Evolutionary conservation across 1,139 yeast species (phyloP).

Genomic region (Yamadazyma membranifaciens): DNA sequence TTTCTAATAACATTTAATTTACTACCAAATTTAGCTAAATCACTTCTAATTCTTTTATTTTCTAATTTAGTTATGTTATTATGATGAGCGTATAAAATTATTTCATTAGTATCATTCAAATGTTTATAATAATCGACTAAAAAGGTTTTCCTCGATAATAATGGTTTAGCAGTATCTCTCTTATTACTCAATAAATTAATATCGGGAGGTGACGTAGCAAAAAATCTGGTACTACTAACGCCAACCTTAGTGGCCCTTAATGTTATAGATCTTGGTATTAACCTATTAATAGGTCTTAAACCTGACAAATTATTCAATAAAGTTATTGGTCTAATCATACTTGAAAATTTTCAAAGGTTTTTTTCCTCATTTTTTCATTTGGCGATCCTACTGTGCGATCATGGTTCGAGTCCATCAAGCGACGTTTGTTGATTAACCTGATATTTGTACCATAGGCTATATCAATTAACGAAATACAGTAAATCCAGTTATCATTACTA

Average conservation of each 20-base stretch:
- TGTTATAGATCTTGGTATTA: background rate
- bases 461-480: too few species aligned
- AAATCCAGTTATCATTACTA: too few species aligned
- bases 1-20: conserved; percentile 66
- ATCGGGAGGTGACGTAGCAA: background rate
- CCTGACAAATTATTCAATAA: background rate
- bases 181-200: background rate
- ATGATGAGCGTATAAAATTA: conserved; percentile 78
- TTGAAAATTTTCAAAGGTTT: background rate
- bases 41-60: conserved; percentile 59
- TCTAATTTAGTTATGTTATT: conserved; percentile 75
- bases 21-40: conserved; percentile 64
- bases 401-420: too few species aligned
- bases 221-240: background rate
- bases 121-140: conserved; percentile 76
- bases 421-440: too few species aligned
- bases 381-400: too few species aligned
- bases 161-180: conserved; percentile 51
- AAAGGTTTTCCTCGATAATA: conserved; percentile 74
- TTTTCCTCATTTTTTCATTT: too few species aligned
- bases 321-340: background rate
- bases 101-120: conserved; percentile 63
- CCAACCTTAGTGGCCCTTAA: background rate
- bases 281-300: background rate
- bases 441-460: too few species aligned